Percentiles rank a stretch among this genome's conserved stretches.
Conservation (phyloP, 2,329 filamentous ascomycete genomes). For the Microdochium nivale region DNA sequence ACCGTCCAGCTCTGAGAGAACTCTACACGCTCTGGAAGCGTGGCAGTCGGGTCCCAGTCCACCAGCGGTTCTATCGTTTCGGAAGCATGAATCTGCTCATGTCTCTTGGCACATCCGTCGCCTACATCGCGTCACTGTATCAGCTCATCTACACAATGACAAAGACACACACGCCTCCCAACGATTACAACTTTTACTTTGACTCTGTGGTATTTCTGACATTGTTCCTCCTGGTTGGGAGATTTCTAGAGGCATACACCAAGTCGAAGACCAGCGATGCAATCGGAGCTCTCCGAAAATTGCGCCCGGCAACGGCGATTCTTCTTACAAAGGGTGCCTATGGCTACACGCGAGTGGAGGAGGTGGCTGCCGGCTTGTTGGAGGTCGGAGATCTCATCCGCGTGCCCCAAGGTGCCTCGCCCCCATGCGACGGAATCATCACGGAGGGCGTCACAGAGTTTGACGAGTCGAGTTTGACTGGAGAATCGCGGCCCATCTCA, state of each 20-base stretch:
- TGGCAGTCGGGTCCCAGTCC: constrained; percentile 62
- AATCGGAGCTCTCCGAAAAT: constrained; percentile 67
- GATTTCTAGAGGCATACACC: constrained; percentile 81
- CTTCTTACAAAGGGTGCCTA: constrained; percentile 45
- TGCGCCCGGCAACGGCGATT: constrained; percentile 69
- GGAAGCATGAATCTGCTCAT: constrained; percentile 96
- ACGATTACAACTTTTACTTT: constrained; percentile 62
- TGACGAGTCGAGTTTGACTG: constrained; percentile 85
- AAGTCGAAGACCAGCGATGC: constrained; percentile 87
- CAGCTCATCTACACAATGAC: constrained; percentile 60
- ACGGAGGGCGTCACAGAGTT: constrained; percentile 58
- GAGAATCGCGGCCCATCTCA: constrained; percentile 60
- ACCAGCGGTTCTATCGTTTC: constrained; percentile 79
- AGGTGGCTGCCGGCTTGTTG: constrained; percentile 52
- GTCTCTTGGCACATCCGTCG: constrained; percentile 78
- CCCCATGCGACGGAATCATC: constrained; percentile 72
- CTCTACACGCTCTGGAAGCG: constrained; percentile 68
- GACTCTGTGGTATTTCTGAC: constrained; percentile 91
- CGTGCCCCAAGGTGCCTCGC: constrained; percentile 71
- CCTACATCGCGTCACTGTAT: constrained; percentile 74
- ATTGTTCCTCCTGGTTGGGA: constrained; percentile 68
- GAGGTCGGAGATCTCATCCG: constrained; percentile 68
- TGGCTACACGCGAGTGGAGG: constrained; percentile 4
- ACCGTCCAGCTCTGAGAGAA: constrained; percentile 70
- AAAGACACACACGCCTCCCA: background rate